These are phyloP conservation scores for Calonectria naviculata DNA, from an alignment of 2,329 filamentous ascomycete species.

Conservation along the genomic window DNA sequence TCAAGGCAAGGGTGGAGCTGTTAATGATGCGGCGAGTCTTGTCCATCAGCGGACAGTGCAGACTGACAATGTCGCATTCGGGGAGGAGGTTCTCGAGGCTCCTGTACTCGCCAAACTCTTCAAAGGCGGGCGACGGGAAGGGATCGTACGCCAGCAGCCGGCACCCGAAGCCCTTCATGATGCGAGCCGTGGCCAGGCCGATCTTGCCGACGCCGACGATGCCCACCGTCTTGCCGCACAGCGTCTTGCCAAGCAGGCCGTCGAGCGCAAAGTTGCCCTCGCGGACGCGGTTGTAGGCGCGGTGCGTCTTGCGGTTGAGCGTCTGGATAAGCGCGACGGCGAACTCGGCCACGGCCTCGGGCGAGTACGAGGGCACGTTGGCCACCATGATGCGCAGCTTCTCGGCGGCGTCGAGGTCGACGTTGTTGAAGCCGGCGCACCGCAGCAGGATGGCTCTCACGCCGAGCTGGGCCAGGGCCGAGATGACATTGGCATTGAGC, in stretches of 20 bases:
- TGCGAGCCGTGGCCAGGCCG: conserved; percentile 69
- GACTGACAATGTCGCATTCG: conserved; percentile 69
- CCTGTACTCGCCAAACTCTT: conserved; percentile 61
- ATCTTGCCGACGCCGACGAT: conserved; percentile 75
- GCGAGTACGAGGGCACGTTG: conserved; percentile 75
- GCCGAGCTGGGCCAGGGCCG: conserved; percentile 59
- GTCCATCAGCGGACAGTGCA: conserved; percentile 74
- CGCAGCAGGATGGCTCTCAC: conserved; percentile 71
- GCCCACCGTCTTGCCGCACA: conserved; percentile 74
- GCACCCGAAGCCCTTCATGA: conserved; percentile 75
- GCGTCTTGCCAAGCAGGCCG: conserved; percentile 70
- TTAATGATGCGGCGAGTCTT: conserved; percentile 72
- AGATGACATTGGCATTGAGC: conserved; percentile 62
- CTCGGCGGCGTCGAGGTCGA: conserved; percentile 68
- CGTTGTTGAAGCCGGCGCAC: conserved; percentile 76
- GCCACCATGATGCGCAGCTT: conserved; percentile 69
- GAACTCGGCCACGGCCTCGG: conserved; percentile 77
- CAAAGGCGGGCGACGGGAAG: conserved; percentile 60
- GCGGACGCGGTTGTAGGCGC: conserved; percentile 74
- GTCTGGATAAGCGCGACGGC: conserved; percentile 75
- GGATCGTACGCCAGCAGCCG: conserved; percentile 71
- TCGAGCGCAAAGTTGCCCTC: conserved; percentile 76
- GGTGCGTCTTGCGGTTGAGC: conserved; percentile 74
- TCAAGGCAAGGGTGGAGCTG: conserved; percentile 59
- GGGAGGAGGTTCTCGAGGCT: conserved; percentile 65